A percentile compares a stretch with the other conserved stretches of the same genome.
Evolutionary conservation across 805 yeast species (phyloP).

Genomic region (Komagataella kurtzmanii): DNA sequence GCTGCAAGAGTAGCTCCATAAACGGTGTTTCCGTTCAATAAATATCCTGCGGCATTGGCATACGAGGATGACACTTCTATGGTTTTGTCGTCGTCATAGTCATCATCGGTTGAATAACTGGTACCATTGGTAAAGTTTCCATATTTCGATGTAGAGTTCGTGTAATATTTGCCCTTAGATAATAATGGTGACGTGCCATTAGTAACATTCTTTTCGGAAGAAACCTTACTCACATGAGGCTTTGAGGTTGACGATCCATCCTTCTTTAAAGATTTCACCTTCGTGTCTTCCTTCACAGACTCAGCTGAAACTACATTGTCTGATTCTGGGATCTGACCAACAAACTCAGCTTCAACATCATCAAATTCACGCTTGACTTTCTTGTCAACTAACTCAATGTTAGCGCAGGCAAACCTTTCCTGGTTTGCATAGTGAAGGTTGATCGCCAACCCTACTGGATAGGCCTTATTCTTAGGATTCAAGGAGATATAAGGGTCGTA

Average conservation of each 20-base stretch:
- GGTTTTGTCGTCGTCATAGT: not conserved
- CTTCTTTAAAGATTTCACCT: not conserved
- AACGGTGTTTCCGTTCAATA: not conserved
- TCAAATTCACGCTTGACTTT: slow-evolving; percentile 12
- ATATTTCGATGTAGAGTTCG: not conserved
- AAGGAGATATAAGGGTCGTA: slow-evolving; percentile 55
- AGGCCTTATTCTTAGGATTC: slow-evolving; percentile 39
- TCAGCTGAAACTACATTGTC: slow-evolving; percentile 1
- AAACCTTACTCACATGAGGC: not conserved
- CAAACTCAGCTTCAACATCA: slow-evolving; percentile 4
- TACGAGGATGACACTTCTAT: not conserved
- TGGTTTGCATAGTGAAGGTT: slow-evolving; percentile 41
- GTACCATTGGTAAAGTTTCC: not conserved
- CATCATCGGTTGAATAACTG: not conserved
- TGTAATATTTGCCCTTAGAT: not conserved
- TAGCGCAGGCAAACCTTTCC: slow-evolving; percentile 51
- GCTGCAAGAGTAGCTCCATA: not conserved
- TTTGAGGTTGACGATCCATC: not conserved
- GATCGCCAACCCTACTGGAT: slow-evolving; percentile 43
- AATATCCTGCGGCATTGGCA: not conserved
- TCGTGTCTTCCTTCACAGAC: not conserved
- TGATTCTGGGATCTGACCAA: not conserved
- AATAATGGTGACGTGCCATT: not conserved
- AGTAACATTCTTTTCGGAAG: not conserved
- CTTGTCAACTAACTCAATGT: slow-evolving; percentile 24